Base-by-base conservation (phyloP, 176 grass and related monocot genomes). In the Bolboschoenus planiculmis region DNA sequence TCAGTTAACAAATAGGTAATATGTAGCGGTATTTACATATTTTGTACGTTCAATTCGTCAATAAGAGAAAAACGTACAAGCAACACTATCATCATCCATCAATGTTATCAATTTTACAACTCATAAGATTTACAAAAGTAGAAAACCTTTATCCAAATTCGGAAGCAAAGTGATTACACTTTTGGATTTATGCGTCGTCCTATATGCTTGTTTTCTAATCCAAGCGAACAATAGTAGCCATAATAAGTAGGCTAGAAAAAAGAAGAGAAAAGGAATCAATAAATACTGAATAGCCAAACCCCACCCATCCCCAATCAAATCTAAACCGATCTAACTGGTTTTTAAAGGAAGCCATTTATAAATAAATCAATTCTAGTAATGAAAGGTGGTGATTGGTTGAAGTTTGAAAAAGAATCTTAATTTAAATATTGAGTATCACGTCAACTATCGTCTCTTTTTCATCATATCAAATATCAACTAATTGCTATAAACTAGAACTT, bases 171-270 rank as follows among this genome's bases (percentile, higher is more conserved):
- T 16, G 29, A 76, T 51, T 29, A 30, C 72, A 51, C 26, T 76
- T 30, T 50, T 48, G 20, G 4, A 47, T 75, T 70, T 2, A 21
- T 15, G 5, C 55, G 2, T 34, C 30, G 3, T 21, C 40, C 18
- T 23, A n/a, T 50, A 76, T 76, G 46, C 72, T 76, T 76, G 72
- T 51, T 33, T 76, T 76, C 24, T 51, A 76, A 75, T 75, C 43
- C 43, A 75, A 75, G 71, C 71, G 13, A 75, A 48, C 71, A 18
- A 48, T 46, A 48, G 31, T 75, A 5, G 68, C 23, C 40, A 47
- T 27, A n/a, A n/a, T n/a, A 74, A 47, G 40, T 74, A 74, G 37
- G 40, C 36, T 2, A 47, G 40, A 29, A 68, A 47, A 42, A 27
- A 72, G 10, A 16, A 67, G 62, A 64, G 14, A 18, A 39, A 23